A percentile compares a stretch with the other conserved stretches of the same genome.
These are phyloP conservation scores for Murraya koenigii DNA, from an alignment of 345 rosid species.

Conservation along the genomic window DNA sequence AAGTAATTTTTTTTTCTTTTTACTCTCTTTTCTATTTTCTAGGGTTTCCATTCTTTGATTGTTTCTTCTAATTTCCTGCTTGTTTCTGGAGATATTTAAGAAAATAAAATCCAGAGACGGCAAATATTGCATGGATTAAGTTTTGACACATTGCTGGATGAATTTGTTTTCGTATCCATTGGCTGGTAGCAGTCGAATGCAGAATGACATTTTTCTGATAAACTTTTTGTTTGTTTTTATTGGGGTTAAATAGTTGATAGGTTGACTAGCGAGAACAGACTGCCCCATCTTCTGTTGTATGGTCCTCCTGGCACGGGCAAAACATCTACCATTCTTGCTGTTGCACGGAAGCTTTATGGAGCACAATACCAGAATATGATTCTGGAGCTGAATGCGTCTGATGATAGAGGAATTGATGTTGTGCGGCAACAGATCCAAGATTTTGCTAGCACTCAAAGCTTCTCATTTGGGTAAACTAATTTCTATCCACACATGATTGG, in stretches of 20 bases:
- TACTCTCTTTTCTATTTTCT: neutral
- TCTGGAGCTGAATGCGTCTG: constrained; percentile 92
- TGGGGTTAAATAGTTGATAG: constrained; percentile 64
- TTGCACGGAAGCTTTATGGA: constrained; percentile 92
- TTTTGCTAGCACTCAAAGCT: constrained; percentile 97
- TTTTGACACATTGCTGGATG: neutral
- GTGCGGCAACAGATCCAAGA: constrained; percentile 95
- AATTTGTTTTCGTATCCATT: neutral
- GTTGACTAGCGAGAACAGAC: constrained; percentile 85
- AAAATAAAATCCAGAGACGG: neutral
- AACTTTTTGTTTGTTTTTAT: neutral
- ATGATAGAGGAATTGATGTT: constrained; percentile 93
- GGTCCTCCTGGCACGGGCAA: constrained; percentile 99
- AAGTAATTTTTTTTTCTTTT: constrained; percentile 44
- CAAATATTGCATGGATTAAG: neutral
- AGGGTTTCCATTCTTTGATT: constrained; percentile 22
- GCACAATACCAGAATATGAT: constrained; percentile 87
- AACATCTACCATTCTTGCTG: constrained; percentile 98
- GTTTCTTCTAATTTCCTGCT: neutral
- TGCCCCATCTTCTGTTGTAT: constrained; percentile 89
- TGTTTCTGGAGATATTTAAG: neutral
- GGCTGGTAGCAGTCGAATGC: neutral
- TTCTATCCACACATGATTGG: neutral
- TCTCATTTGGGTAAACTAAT: constrained; percentile 63
- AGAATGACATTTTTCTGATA: neutral